phyloP scores from a whole-genome alignment of 2,329 filamentous ascomycete species.

The Pezicula carpinea region DNA sequence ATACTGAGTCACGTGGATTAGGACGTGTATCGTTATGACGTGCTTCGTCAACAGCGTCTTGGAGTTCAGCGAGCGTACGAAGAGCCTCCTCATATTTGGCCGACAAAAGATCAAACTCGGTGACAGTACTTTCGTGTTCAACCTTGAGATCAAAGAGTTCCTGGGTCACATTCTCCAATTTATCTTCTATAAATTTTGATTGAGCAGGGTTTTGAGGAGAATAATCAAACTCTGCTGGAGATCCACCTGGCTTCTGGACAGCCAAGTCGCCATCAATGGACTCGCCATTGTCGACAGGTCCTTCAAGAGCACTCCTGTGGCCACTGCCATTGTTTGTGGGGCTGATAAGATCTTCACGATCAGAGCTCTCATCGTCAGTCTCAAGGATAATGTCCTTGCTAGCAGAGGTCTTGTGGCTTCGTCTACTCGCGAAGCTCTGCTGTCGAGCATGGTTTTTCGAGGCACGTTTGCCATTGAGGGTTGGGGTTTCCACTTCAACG shows the following conservation, averaged over 20 bases:
- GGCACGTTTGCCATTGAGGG: constrained; percentile 40
- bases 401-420: constrained; percentile 38
- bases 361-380: constrained; percentile 26
- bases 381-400: constrained; percentile 47
- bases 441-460: constrained; percentile 49
- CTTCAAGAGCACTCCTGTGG: constrained; percentile 23
- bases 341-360: constrained; percentile 15
- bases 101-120: constrained; percentile 76
- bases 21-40: constrained; percentile 48
- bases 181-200: constrained; percentile 81
- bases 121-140: constrained; percentile 80
- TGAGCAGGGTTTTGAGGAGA: constrained; percentile 67
- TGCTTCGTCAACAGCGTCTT: constrained; percentile 78
- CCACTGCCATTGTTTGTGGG: constrained; percentile 14
- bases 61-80: constrained; percentile 74
- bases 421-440: constrained; percentile 47
- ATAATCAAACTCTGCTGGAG: constrained; percentile 21
- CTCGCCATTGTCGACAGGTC: constrained; percentile 29
- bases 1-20: constrained; percentile 47
- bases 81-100: constrained; percentile 89
- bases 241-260: constrained; percentile 26
- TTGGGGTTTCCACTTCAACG: constrained; percentile 32
- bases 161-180: constrained; percentile 85
- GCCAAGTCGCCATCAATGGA: constrained; percentile 31
- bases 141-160: constrained; percentile 87